A percentile compares a stretch with the other conserved stretches of the same genome.
These are phyloP conservation scores for Fusarium torreyae DNA, from an alignment of 2,329 filamentous ascomycete genomes.

Conservation along the genomic window DNA sequence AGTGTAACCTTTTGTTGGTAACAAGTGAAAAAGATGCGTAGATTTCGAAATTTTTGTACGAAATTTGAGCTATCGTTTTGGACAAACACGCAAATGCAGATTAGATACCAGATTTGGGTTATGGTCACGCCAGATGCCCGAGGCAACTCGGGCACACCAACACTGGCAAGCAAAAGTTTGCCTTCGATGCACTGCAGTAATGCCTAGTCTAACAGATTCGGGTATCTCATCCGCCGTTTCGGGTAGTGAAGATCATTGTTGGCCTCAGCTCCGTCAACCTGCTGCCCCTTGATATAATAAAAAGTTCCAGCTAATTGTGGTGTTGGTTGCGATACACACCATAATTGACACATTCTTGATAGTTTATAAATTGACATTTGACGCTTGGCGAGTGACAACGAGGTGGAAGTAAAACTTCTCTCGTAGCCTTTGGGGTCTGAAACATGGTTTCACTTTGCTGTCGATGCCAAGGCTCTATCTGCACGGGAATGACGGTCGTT, in stretches of 20 bases:
- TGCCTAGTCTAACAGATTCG: too few relatives aligned
- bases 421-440: slow-evolving; percentile 1
- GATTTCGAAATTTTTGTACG: neutral
- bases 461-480: slow-evolving; percentile 7
- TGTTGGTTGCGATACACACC: too few relatives aligned
- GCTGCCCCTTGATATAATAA: too few relatives aligned
- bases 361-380: neutral
- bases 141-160: too few relatives aligned
- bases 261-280: too few relatives aligned
- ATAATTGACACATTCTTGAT: neutral
- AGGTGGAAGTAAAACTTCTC: neutral
- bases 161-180: too few relatives aligned
- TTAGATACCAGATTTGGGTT: neutral
- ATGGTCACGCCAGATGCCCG: neutral
- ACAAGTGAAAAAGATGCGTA: neutral
- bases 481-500: neutral
- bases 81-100: neutral
- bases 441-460: neutral
- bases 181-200: neutral
- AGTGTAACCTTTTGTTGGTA: neutral
- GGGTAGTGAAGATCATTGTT: too few relatives aligned
- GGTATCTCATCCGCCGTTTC: too few relatives aligned
- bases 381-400: too few relatives aligned
- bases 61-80: slow-evolving; percentile 13
- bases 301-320: too few relatives aligned